phyloP scores from a whole-genome alignment of 2,329 filamentous ascomycete genomes.

The Rhynchosporium agropyri region DNA sequence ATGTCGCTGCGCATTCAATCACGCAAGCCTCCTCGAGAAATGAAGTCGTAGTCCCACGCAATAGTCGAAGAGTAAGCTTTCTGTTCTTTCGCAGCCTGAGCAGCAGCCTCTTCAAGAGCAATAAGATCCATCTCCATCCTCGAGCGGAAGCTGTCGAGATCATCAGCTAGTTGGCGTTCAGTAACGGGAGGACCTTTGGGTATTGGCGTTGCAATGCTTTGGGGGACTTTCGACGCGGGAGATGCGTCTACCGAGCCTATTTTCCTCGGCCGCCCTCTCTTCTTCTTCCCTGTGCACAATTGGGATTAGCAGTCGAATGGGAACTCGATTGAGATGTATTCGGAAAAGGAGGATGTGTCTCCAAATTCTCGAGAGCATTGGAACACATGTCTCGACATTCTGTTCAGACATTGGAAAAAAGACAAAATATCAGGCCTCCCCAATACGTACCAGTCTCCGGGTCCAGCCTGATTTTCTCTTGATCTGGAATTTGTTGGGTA shows the following conservation, averaged over 20 bases:
- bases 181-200: not conserved
- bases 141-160: not conserved
- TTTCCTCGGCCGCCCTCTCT: not conserved
- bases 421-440: no score
- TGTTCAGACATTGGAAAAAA: no score
- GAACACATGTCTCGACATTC: no score
- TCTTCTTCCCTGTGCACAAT: not conserved
- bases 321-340: no score
- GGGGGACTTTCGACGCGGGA: not conserved
- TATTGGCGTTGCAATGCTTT: no score
- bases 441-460: not conserved
- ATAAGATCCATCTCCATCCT: not conserved
- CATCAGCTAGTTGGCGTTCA: not conserved
- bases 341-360: no score
- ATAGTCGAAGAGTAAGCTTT: not conserved
- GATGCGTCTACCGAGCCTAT: not conserved
- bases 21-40: constrained; percentile 10
- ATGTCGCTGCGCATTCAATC: not conserved
- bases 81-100: not conserved
- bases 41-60: constrained; percentile 7
- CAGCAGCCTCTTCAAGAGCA: constrained; percentile 2
- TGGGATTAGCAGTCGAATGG: no score
- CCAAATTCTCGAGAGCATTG: no score
- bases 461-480: not conserved
- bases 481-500: not conserved